phyloP scores from a whole-genome alignment of 2,329 filamentous ascomycete species.

The Penicillium sp. region DNA sequence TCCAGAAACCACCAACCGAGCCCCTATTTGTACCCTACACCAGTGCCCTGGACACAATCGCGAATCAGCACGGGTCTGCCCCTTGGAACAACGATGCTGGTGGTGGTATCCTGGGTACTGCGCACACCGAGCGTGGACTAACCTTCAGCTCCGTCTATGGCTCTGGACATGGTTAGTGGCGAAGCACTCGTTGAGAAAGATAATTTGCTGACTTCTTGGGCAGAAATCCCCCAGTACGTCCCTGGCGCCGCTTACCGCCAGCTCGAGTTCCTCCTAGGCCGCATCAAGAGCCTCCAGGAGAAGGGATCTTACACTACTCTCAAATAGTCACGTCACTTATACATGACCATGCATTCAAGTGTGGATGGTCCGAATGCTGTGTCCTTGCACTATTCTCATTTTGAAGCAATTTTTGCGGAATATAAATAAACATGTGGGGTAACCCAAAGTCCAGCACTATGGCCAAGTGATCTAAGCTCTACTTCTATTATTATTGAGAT shows the following conservation, averaged over 20 bases:
- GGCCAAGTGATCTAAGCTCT: too few relatives aligned
- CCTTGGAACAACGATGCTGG: conserved; percentile 50
- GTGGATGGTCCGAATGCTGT: too few relatives aligned
- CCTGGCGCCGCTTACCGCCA: conserved; percentile 71
- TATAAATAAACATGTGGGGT: background rate
- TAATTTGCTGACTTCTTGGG: conserved; percentile 38
- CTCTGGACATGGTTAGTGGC: conserved; percentile 60
- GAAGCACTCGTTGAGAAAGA: background rate
- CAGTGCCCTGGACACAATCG: conserved; percentile 23
- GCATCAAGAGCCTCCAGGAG: conserved; percentile 60
- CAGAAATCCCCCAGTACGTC: conserved; percentile 64
- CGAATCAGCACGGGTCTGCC: conserved; percentile 51
- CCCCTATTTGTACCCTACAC: conserved; percentile 74
- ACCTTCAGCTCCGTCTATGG: conserved; percentile 70
- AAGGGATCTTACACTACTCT: conserved; percentile 18
- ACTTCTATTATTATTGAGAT: background rate
- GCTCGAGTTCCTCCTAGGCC: conserved; percentile 74
- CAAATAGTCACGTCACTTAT: background rate
- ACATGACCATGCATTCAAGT: too few relatives aligned
- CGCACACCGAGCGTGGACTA: conserved; percentile 74
- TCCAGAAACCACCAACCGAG: conserved; percentile 63
- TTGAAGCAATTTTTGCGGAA: background rate
- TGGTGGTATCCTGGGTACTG: conserved; percentile 70
- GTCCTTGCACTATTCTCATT: too few relatives aligned
- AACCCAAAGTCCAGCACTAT: too few relatives aligned